Conservation (phyloP, 805 yeast species). For the Candida berthetii region DNA sequence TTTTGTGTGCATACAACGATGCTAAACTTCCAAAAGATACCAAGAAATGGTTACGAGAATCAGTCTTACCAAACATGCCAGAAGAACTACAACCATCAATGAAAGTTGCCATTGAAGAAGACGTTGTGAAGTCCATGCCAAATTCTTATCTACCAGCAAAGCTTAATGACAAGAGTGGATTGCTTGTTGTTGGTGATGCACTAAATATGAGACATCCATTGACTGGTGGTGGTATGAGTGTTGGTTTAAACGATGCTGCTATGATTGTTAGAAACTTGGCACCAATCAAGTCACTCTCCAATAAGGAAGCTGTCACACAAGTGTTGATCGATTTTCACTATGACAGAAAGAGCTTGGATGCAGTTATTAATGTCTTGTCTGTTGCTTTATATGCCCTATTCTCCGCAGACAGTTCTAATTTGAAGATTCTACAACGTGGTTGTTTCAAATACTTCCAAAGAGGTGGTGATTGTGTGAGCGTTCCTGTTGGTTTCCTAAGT, state of each 20-base stretch:
- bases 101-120: slow-evolving; percentile 48
- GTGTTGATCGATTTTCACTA: slow-evolving; percentile 64
- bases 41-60: slow-evolving; percentile 48
- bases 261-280: slow-evolving; percentile 58
- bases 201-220: slow-evolving; percentile 97
- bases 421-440: slow-evolving; percentile 73
- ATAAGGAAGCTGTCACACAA: slow-evolving; percentile 49
- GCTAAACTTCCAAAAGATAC: slow-evolving; percentile 68
- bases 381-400: slow-evolving; percentile 86
- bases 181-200: slow-evolving; percentile 86
- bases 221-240: slow-evolving; percentile 99
- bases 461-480: slow-evolving; percentile 75
- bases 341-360: slow-evolving; percentile 70
- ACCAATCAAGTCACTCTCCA: slow-evolving; percentile 44
- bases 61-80: slow-evolving; percentile 71
- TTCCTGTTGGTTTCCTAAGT: slow-evolving; percentile 78
- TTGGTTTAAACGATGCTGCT: slow-evolving; percentile 82
- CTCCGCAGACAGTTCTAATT: slow-evolving; percentile 71
- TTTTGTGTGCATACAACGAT: slow-evolving; percentile 81
- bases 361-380: slow-evolving; percentile 85
- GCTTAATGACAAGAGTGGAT: slow-evolving; percentile 64
- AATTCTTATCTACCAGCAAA: slow-evolving; percentile 84
- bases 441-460: slow-evolving; percentile 80
- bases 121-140: slow-evolving; percentile 81
- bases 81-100: slow-evolving; percentile 59